Conservation (phyloP, 2,329 filamentous ascomycete species). For the Botryosphaeria dothidea region DNA sequence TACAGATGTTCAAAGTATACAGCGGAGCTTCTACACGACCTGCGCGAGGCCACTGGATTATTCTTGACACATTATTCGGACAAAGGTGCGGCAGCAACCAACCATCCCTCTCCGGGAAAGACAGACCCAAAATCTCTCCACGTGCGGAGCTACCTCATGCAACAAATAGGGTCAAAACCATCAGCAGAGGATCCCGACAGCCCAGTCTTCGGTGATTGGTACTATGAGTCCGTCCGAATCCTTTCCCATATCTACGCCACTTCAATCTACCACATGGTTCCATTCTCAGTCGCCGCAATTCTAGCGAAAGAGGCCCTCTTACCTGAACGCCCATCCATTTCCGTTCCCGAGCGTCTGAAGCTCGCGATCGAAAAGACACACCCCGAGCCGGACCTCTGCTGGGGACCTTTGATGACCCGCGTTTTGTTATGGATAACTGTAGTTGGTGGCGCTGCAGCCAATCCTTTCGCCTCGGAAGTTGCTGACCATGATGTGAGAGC, state of each 20-base stretch:
- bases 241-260: constrained; percentile 8
- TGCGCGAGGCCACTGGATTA: neutral
- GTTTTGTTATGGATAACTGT: neutral
- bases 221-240: neutral
- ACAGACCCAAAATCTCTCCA: neutral
- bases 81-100: neutral
- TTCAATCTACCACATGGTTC: neutral
- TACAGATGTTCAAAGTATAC: constrained; percentile 3
- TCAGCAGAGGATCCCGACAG: constrained; percentile 5
- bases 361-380: constrained; percentile 6
- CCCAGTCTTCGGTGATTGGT: constrained; percentile 4
- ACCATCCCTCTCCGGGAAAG: neutral
- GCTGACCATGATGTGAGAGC: neutral
- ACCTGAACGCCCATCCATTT: neutral
- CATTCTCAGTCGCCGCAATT: constrained; percentile 4
- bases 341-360: neutral
- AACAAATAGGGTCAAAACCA: neutral
- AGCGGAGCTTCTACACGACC: neutral
- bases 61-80: neutral
- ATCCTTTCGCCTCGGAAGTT: neutral
- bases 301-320: neutral
- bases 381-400: neutral
- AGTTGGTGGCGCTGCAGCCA: constrained; percentile 3
- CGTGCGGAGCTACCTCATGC: neutral
- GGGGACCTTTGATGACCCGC: constrained; percentile 9